Evolutionary conservation across 1,139 yeast species (phyloP).

Genomic region (Candida tropicalis): DNA sequence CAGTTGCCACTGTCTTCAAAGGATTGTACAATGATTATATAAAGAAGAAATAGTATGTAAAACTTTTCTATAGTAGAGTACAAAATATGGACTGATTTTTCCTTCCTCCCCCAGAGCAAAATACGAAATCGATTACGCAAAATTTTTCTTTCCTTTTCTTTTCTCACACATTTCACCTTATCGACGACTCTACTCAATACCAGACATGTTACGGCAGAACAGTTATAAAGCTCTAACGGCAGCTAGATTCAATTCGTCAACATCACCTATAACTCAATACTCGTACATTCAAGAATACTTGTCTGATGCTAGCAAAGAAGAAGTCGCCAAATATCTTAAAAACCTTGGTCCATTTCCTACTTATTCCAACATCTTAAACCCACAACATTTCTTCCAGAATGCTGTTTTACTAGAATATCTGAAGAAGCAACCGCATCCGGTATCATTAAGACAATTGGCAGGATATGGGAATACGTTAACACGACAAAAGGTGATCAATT

Average conservation of each 20-base stretch:
- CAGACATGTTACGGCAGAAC: conserved; percentile 1
- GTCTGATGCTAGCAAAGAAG: conserved; percentile 34
- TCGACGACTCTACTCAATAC: no score
- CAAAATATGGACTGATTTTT: no score
- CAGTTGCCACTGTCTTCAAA: conserved; percentile 22
- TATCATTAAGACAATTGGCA: conserved; percentile 82
- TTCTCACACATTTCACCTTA: not conserved
- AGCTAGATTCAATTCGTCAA: conserved; percentile 8
- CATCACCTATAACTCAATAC: conserved; percentile 24
- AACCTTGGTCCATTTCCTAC: conserved; percentile 49
- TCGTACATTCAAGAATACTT: conserved; percentile 35
- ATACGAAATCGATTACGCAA: no score
- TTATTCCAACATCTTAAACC: conserved; percentile 48
- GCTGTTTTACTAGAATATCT: conserved; percentile 68
- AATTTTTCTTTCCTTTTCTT: not conserved
- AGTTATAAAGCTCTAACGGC: not conserved
- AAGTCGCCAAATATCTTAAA: conserved; percentile 42
- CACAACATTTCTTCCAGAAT: conserved; percentile 87
- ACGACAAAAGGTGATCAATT: conserved; percentile 72
- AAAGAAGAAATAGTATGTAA: conserved; percentile 9
- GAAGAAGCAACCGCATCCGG: conserved; percentile 78
- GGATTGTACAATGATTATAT: conserved; percentile 26
- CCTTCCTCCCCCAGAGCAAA: no score
- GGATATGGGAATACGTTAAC: conserved; percentile 83
- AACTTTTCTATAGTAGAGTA: not conserved